Percentiles rank a stretch among this genome's conserved stretches.
These are phyloP conservation scores for Paecilomyces niveus DNA, from an alignment of 2,329 filamentous ascomycete genomes.

Conservation along the genomic window DNA sequence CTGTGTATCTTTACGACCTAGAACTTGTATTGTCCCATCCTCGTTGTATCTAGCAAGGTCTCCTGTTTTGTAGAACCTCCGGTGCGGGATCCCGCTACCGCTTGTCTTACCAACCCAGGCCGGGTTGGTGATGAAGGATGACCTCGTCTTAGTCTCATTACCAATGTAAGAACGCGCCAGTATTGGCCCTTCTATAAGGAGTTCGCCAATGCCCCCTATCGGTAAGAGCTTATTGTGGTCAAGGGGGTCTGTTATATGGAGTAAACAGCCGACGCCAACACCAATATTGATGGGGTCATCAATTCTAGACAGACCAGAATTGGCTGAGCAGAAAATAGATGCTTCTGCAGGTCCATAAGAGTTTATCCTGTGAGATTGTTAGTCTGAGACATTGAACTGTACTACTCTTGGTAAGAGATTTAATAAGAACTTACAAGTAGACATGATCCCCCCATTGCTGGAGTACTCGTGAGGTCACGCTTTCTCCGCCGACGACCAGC, in stretches of 20 bases:
- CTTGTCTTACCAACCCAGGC: background rate
- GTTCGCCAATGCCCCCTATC: background rate
- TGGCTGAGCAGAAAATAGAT: background rate
- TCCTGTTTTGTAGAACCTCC: background rate
- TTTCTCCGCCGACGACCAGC: background rate
- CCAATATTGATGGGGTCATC: background rate
- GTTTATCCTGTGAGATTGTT: background rate
- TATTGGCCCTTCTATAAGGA: background rate
- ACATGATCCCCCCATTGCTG: background rate
- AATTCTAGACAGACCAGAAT: background rate
- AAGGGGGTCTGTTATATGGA: background rate
- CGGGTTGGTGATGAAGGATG: background rate
- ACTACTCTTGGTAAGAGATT: too few relatives aligned
- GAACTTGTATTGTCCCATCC: background rate
- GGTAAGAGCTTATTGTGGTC: background rate
- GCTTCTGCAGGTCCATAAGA: background rate
- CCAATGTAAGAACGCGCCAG: background rate
- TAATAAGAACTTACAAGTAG: background rate
- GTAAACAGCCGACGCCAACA: background rate
- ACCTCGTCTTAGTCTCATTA: background rate
- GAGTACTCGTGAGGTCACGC: background rate
- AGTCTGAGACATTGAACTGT: too few relatives aligned
- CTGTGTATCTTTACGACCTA: conserved; percentile 53
- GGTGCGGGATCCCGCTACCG: background rate
- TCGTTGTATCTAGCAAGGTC: background rate